These are phyloP conservation scores for Phaffomyces opuntiae DNA, from an alignment of 805 yeast genomes.

Conservation along the genomic window DNA sequence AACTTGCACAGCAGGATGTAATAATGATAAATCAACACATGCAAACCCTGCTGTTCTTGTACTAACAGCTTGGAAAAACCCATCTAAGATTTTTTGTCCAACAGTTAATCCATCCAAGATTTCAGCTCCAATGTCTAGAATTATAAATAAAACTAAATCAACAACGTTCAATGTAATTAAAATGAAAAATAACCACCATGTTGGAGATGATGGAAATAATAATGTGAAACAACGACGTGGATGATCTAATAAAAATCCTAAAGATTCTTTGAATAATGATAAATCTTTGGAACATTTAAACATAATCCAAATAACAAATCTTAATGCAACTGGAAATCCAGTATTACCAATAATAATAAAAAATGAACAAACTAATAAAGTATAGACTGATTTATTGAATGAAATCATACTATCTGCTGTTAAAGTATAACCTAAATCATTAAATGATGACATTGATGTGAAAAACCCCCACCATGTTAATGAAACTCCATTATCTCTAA, in stretches of 20 bases:
- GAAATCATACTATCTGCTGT: constrained; percentile 75
- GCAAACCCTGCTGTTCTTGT: constrained; percentile 93
- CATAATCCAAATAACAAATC: constrained; percentile 78
- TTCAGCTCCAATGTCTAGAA: constrained; percentile 58
- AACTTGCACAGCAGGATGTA: constrained; percentile 91
- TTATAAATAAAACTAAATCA: constrained; percentile 75
- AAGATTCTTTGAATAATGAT: constrained; percentile 61
- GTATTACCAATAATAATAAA: constrained; percentile 90
- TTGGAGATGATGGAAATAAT: constrained; percentile 85
- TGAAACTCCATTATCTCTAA: constrained; percentile 52
- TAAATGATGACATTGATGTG: constrained; percentile 71
- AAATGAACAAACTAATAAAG: constrained; percentile 54
- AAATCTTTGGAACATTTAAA: constrained; percentile 60
- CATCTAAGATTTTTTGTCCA: constrained; percentile 71
- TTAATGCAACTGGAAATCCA: constrained; percentile 79
- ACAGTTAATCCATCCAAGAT: constrained; percentile 48
- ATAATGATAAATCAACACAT: constrained; percentile 56
- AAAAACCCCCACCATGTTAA: constrained; percentile 95
- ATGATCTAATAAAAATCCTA: constrained; percentile 84
- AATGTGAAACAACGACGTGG: constrained; percentile 96
- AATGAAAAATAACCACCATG: constrained; percentile 88
- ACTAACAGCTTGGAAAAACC: constrained; percentile 83
- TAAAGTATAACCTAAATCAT: constrained; percentile 78
- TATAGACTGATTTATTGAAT: constrained; percentile 58
- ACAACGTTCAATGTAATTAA: constrained; percentile 64